Evolutionary conservation across 1,284 basidiomycete species (phyloP).

Genomic region (Heterobasidion occidentale): DNA sequence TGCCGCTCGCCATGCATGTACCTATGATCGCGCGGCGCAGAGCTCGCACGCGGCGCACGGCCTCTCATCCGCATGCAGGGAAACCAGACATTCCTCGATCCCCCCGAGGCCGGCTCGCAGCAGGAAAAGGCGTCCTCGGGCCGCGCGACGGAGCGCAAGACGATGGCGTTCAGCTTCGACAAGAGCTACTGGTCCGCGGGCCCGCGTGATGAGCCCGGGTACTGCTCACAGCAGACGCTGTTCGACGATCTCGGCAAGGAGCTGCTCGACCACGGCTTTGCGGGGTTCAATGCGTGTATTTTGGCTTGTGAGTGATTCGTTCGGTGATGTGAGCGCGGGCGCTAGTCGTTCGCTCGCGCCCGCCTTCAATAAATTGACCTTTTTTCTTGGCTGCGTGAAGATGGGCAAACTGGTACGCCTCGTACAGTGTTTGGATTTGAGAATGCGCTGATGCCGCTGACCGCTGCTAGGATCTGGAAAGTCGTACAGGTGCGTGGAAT

Average conservation of each 20-base stretch:
- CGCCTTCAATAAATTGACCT: background rate
- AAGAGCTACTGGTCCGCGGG: slow-evolving; percentile 96
- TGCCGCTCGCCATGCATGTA: slow-evolving; percentile 5
- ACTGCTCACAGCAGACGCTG: slow-evolving; percentile 90
- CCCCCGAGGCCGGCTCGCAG: slow-evolving; percentile 69
- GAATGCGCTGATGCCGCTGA: slow-evolving; percentile 4
- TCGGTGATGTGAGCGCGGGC: too few relatives aligned
- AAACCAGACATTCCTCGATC: slow-evolving; percentile 84
- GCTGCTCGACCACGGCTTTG: slow-evolving; percentile 89
- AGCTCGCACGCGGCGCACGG: slow-evolving; percentile 87
- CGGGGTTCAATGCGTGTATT: slow-evolving; percentile 97
- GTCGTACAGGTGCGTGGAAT: slow-evolving; percentile 67
- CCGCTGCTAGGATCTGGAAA: slow-evolving; percentile 79
- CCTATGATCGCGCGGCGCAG: slow-evolving; percentile 30
- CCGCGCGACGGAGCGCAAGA: slow-evolving; percentile 81
- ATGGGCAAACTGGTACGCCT: slow-evolving; percentile 78
- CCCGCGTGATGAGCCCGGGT: slow-evolving; percentile 76
- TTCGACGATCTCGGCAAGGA: slow-evolving; percentile 95
- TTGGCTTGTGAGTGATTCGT: slow-evolving; percentile 76
- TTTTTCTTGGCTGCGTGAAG: slow-evolving; percentile 26
- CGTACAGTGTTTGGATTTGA: slow-evolving; percentile 1
- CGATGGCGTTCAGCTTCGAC: slow-evolving; percentile 89
- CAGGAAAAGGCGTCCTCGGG: slow-evolving; percentile 34
- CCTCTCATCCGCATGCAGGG: slow-evolving; percentile 90
- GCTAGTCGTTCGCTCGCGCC: too few relatives aligned